phyloP scores from a whole-genome alignment of 177 flowering plant species.

The Tripterygium wilfordii region DNA sequence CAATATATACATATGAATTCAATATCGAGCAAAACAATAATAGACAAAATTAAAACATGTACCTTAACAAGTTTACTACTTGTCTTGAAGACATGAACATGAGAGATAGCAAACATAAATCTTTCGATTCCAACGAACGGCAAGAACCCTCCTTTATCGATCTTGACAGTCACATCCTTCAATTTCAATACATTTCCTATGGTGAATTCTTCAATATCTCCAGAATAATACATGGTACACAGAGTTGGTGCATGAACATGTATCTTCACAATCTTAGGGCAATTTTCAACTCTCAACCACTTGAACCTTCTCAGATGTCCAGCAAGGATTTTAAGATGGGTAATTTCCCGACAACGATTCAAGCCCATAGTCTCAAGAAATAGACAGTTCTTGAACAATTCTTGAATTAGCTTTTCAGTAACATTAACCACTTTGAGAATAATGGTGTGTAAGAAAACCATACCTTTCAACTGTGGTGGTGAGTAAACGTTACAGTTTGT shows the following conservation, averaged over 20 bases:
- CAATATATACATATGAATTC: too few species aligned
- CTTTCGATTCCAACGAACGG: neutral
- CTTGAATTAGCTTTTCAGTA: neutral
- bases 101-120: neutral
- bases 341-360: neutral
- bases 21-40: too few species aligned
- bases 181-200: neutral
- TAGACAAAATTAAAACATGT: too few species aligned
- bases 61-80: conserved; percentile 21
- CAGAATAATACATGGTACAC: conserved; percentile 3
- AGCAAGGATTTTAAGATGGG: neutral
- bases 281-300: conserved; percentile 6
- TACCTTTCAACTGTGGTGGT: neutral
- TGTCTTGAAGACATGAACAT: conserved; percentile 6
- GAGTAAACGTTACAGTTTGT: neutral
- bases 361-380: conserved; percentile 9
- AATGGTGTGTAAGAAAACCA: conserved; percentile 2
- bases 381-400: neutral
- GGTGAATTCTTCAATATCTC: neutral
- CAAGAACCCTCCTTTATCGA: too few species aligned
- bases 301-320: conserved; percentile 2
- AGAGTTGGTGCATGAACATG: conserved; percentile 11
- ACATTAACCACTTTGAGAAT: neutral
- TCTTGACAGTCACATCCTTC: conserved; percentile 6
- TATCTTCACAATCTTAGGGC: neutral